Base-by-base conservation (phyloP, 2,329 filamentous ascomycete genomes). In the Berkeleyomyces basicola region DNA sequence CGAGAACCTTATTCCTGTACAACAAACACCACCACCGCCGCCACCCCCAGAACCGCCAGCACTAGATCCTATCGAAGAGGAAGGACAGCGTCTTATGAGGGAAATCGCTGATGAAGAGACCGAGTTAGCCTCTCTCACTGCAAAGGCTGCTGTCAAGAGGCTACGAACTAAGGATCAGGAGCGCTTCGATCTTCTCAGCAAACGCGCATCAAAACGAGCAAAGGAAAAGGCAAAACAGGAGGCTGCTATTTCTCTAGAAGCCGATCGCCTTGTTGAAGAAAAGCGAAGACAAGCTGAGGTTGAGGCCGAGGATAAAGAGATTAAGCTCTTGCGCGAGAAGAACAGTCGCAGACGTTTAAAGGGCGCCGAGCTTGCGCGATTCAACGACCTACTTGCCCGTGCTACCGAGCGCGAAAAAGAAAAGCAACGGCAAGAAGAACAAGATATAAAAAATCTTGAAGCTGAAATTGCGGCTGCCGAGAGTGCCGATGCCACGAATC, bases 161-260 rank as follows among this genome's bases (percentile, higher is more conserved):
- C 55, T 62, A 11, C 59, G 55, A 5, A 31, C 36, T 36, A 42
- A 58, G n/a, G 63, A 64, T 5, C 53, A 57, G 40, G 63, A 64
- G n/a, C 63, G 60, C 39, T 58, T 61, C 37, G 55, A 62, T 33
- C 1, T 57, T 31, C 59, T 64, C 47, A 55, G 7, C 33, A 58
- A 58, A 33, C 57, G 58, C 11, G 49, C 42, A 59, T 62, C 63
- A 60, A 60, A 62, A 59, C 63, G 63, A 40, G 58, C 37, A 31
- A 64, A 64, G 58, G 63, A 64, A 55, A 64, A 62, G 57, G 63
- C 63, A 36, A 64, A 62, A 36, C 60, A 64, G 58, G 63, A 64
- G 44, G 60, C 59, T 4, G 63, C 63, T 31, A 64, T 64, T 43
- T 23, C 61, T 59, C 60, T 57, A 36, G 63, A 64, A 53, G 60